phyloP scores from a whole-genome alignment of 2,329 filamentous ascomycete genomes.

The Chrysoporthe deuterocubensis region DNA sequence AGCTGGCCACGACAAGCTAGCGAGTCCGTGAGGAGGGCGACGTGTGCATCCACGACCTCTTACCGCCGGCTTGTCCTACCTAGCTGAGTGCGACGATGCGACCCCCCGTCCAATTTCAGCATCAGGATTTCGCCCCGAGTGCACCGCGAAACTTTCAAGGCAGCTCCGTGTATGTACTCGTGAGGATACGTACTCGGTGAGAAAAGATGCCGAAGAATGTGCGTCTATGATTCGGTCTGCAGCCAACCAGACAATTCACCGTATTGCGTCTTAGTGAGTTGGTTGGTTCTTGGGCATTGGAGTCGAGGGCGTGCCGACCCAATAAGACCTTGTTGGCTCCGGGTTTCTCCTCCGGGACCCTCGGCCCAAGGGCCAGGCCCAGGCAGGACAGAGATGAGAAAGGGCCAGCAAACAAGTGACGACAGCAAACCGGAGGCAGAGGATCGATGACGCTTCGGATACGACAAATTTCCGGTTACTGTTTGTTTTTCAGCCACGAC shows the following conservation, averaged over 20 bases:
- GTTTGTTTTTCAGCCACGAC: neutral
- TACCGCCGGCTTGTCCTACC: conserved; percentile 23
- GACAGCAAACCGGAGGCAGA: neutral
- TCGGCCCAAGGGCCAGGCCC: conserved; percentile 16
- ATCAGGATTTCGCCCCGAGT: neutral
- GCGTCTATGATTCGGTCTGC: conserved; percentile 18
- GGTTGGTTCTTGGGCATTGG: conserved; percentile 15
- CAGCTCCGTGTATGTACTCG: conserved; percentile 1
- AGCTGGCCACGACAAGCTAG: neutral
- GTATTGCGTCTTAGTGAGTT: conserved; percentile 12
- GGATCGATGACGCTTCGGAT: neutral
- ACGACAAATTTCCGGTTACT: neutral
- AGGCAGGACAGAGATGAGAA: neutral
- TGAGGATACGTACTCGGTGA: neutral
- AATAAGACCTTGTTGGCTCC: neutral
- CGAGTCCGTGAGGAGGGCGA: conserved; percentile 1
- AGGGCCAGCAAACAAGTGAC: neutral
- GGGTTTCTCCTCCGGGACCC: neutral
- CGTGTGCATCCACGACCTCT: neutral
- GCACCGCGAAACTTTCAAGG: neutral
- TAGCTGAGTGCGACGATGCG: neutral
- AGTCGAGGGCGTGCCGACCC: conserved; percentile 6
- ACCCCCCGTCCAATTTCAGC: neutral
- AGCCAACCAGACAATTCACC: conserved; percentile 18
- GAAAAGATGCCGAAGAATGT: conserved; percentile 12